Conservation (phyloP, 2,329 filamentous ascomycete species). For the Fusarium cyanostomum region DNA sequence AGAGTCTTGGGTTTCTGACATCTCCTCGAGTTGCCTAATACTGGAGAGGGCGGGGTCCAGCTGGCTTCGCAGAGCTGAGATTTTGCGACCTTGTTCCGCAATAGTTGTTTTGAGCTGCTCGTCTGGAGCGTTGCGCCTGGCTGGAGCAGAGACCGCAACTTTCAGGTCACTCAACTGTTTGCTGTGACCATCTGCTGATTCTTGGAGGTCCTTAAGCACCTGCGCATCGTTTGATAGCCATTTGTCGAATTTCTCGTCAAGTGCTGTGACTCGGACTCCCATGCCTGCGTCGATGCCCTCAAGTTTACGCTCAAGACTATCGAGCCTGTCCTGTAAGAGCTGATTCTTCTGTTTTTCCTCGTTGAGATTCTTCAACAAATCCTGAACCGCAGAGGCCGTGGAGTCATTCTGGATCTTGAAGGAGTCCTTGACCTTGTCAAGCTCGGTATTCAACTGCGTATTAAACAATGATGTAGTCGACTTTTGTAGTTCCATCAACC, state of each 20-base stretch:
- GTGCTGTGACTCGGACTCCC: neutral
- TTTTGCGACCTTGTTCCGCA: constrained; percentile 7
- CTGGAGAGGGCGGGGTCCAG: neutral
- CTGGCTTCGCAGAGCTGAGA: constrained; percentile 4
- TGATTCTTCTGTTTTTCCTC: constrained; percentile 23
- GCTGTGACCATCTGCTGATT: neutral
- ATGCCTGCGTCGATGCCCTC: constrained; percentile 26
- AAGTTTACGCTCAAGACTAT: constrained; percentile 39
- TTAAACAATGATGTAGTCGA: constrained; percentile 6
- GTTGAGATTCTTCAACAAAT: constrained; percentile 20
- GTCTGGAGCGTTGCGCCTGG: neutral
- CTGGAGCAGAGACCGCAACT: neutral
- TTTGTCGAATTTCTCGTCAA: constrained; percentile 10
- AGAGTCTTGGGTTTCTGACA: neutral
- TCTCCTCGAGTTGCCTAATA: constrained; percentile 6
- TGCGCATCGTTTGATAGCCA: neutral
- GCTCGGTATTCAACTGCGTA: constrained; percentile 17
- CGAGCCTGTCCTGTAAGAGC: constrained; percentile 28
- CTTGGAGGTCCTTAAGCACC: neutral
- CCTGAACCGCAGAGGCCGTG: constrained; percentile 10
- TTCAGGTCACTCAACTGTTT: constrained; percentile 1
- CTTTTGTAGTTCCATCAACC: constrained; percentile 7
- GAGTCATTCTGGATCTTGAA: neutral
- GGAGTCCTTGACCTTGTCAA: constrained; percentile 23
- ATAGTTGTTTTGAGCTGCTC: neutral